These are phyloP conservation scores for Pyricularia grisea DNA, from an alignment of 2,329 filamentous ascomycete genomes.

Conservation along the genomic window DNA sequence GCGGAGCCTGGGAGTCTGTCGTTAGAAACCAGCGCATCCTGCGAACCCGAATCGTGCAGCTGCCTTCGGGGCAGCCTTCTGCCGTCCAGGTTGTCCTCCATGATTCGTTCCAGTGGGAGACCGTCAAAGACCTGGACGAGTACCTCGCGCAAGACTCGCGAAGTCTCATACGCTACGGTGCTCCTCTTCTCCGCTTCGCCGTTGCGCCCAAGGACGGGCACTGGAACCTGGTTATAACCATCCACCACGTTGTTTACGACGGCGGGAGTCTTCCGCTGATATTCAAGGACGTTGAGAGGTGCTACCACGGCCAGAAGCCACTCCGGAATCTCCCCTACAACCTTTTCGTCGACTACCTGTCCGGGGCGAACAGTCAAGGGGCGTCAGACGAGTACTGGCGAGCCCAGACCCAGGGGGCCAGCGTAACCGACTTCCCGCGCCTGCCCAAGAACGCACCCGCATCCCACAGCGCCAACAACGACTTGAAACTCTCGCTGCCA, in stretches of 20 bases:
- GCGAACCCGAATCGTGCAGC: constrained; percentile 10
- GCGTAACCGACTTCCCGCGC: constrained; percentile 3
- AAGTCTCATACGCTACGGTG: constrained; percentile 18
- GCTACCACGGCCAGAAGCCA: background rate
- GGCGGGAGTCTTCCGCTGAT: constrained; percentile 21
- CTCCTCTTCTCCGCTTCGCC: constrained; percentile 23
- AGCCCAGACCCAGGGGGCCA: constrained; percentile 2
- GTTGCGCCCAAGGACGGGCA: constrained; percentile 14
- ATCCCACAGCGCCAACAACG: background rate
- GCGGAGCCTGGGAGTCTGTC: constrained; percentile 6
- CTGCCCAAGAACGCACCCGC: constrained; percentile 4
- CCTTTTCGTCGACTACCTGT: constrained; percentile 4
- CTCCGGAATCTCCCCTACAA: background rate
- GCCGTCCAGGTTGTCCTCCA: constrained; percentile 1
- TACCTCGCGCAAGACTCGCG: constrained; percentile 16
- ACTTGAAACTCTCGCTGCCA: background rate
- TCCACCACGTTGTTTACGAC: constrained; percentile 23
- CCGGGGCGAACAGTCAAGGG: background rate
- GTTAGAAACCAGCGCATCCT: constrained; percentile 10
- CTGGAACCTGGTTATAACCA: constrained; percentile 17
- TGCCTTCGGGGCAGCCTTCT: constrained; percentile 5
- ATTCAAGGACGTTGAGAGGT: constrained; percentile 14
- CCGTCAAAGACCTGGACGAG: background rate
- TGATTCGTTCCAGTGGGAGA: background rate
- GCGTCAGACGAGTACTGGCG: background rate